Evolutionary conservation across 208 protist species (phyloP).

Genomic region (Acanthamoeba healyi): DNA sequence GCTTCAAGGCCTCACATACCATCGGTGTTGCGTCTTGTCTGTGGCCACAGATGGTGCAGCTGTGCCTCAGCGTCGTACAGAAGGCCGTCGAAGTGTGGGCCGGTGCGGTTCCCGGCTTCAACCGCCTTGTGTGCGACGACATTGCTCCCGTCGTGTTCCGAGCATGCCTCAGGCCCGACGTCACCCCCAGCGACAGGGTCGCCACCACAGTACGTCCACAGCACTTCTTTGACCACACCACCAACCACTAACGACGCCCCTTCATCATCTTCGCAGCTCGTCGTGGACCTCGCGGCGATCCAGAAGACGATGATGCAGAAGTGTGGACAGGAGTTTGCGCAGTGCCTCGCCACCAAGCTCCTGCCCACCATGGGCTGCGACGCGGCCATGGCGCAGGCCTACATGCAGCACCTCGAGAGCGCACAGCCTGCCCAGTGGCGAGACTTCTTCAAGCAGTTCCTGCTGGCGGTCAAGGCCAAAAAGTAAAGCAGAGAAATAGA

Average conservation of each 20-base stretch:
- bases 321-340: conserved; percentile 37
- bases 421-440: conserved; percentile 34
- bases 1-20: no score
- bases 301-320: conserved; percentile 46
- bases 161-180: conserved; percentile 31
- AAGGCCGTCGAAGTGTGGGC: conserved; percentile 43
- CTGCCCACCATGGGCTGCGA: conserved; percentile 38
- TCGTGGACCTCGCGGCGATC: conserved; percentile 8
- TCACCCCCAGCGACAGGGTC: conserved; percentile 6
- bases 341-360: not conserved
- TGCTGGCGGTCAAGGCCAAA: not conserved
- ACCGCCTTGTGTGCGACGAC: conserved; percentile 9
- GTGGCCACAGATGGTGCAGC: conserved; percentile 14
- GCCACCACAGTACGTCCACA: not conserved
- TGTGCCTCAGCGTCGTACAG: conserved; percentile 33
- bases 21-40: no score
- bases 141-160: conserved; percentile 16
- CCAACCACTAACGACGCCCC: no score
- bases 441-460: conserved; percentile 65
- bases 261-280: not conserved
- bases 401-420: conserved; percentile 11
- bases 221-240: no score
- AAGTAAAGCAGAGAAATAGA: not conserved
- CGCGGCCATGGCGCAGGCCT: not conserved
- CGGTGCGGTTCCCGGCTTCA: conserved; percentile 46